Evolutionary conservation across 768 basidiomycete species (phyloP), one percentile per base, ranked within the genome.

Genomic region (Hygrocybe coccinea): DNA sequence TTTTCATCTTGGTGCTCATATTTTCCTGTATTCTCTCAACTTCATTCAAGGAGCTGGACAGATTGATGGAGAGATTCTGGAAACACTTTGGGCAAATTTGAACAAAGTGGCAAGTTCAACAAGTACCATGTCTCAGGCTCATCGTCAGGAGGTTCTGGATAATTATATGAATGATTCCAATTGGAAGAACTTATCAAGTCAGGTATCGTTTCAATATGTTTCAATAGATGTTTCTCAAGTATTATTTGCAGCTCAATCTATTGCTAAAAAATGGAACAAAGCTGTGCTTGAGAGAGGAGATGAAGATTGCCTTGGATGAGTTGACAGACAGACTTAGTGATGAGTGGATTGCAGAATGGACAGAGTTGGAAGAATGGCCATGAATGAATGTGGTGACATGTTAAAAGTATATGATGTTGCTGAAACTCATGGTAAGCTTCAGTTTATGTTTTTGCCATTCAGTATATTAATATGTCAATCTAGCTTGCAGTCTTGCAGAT

Each of bases 131-230:
- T 64, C 63, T 0, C 64, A 65, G 0, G 59, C 72, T n/a, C 54
- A 67, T 41, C 24, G 65, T 0, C 47, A 58, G 2, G 70, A 72
- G 21, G 65, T 65, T 0, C 55, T 79, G 1, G 73, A 79, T 45
- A 71, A 76, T 14, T 64, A 70, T 10, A 71, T 70, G 39, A 58
- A 59, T 7, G 69, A 72, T 44, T 67, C 60, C 50, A 76, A 80
- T 53, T 71, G 69, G 69, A 55, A 56, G 54, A 73, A 43, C 51
- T 66, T 7, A 58, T 57, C 4, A 47, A 39, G 2, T 29, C 29
- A 29, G 29, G 29, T 29, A 34, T 73, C 19, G 63, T 69, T 67
- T 17, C 17, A 22, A 39, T 47, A 62, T 48, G 4, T 47, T 34
- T 15, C 19, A 34, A 50, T 35, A 8, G 5, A 14, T n/a, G 17